Evolutionary conservation across 139 green algal species (phyloP).

Genomic region (Picochlorum sp.): DNA sequence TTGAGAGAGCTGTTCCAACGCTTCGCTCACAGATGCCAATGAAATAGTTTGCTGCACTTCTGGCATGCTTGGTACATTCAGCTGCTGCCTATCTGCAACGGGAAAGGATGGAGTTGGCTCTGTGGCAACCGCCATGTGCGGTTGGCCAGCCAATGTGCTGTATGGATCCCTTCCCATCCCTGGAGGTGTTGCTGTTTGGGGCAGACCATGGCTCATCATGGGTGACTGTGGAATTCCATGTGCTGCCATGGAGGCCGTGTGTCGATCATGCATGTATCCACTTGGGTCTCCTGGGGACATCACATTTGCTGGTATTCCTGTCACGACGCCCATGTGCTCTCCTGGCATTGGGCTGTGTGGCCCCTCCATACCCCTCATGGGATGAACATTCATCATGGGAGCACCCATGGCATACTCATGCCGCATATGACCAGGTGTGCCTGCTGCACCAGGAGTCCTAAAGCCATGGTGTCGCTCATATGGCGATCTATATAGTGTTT

Average conservation of each 20-base stretch:
- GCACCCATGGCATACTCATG: not conserved
- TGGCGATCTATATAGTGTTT: conserved; percentile 1
- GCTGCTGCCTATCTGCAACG: not conserved
- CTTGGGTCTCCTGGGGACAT: not conserved
- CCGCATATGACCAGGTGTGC: not conserved
- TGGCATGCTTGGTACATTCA: not conserved
- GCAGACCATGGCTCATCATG: not conserved
- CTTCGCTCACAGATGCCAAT: conserved; percentile 6
- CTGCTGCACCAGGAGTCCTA: not conserved
- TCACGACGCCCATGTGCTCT: not conserved
- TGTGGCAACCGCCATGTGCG: not conserved
- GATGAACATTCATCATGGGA: not conserved
- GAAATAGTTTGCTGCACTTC: conserved; percentile 8
- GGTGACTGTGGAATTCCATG: not conserved
- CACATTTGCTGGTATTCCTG: conserved; percentile 7
- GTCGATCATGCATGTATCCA: not conserved
- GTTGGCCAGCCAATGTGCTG: not conserved
- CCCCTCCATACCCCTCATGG: not conserved
- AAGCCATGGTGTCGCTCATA: not conserved
- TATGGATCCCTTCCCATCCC: not conserved
- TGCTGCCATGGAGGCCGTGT: not conserved
- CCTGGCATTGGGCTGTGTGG: not conserved
- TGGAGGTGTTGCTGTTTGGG: not conserved
- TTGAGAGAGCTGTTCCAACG: conserved; percentile 6
- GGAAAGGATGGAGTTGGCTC: not conserved